A percentile compares a stretch with the other conserved stretches of the same genome.
Conservation (phyloP, 495 filamentous ascomycete species). For the Oidiodendron maius region DNA sequence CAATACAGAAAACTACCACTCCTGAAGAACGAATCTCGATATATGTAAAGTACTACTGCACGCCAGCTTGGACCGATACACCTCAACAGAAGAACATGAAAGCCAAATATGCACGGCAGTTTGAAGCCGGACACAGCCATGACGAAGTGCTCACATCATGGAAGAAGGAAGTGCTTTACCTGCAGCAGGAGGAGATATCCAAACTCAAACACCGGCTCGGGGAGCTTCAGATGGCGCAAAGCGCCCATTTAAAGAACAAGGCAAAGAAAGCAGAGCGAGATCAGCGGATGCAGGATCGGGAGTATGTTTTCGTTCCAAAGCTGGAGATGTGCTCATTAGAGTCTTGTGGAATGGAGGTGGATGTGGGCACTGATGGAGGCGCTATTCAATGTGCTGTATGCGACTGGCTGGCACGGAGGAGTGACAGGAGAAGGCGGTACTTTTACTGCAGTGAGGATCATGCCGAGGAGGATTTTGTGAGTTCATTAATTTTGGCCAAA, state of each 20-base stretch:
- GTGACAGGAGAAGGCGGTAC: constrained; percentile 17
- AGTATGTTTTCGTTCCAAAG: constrained; percentile 16
- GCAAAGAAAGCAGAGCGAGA: constrained; percentile 24
- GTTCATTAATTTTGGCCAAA: constrained; percentile 11
- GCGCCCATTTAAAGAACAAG: constrained; percentile 18
- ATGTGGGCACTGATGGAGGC: constrained; percentile 13
- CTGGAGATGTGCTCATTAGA: constrained; percentile 32
- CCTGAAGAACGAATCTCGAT: constrained; percentile 15
- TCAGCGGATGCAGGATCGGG: constrained; percentile 17
- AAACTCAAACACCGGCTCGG: constrained; percentile 2
- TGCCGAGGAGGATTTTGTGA: constrained; percentile 34
- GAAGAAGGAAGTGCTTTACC: constrained; percentile 14
- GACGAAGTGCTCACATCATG: constrained; percentile 14
- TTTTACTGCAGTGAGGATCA: constrained; percentile 41
- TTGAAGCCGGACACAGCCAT: constrained; percentile 11
- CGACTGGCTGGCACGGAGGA: constrained; percentile 30
- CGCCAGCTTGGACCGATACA: not conserved
- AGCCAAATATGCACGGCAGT: constrained; percentile 19
- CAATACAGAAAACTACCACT: constrained; percentile 6
- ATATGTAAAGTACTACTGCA: constrained; percentile 20
- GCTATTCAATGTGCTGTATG: constrained; percentile 32
- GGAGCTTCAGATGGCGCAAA: constrained; percentile 17
- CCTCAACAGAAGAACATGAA: constrained; percentile 16
- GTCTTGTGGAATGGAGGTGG: constrained; percentile 26
- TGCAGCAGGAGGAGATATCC: constrained; percentile 1